phyloP scores from a whole-genome alignment of 371 early-diverging fungal species.

The Furculomyces boomerangus region DNA sequence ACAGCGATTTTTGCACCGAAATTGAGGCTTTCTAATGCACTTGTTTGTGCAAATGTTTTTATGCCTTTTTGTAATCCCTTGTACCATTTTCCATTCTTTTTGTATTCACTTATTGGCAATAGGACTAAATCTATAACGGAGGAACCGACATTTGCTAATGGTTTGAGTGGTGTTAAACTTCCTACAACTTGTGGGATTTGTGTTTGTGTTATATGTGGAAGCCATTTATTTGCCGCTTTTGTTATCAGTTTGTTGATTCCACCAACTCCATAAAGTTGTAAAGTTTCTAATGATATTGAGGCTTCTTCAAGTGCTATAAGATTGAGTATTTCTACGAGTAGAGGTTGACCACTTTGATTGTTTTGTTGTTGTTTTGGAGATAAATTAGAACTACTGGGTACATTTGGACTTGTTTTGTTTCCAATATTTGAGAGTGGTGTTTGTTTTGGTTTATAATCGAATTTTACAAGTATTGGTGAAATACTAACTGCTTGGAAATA shows the following conservation, averaged over 20 bases:
- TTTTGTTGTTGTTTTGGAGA: too few relatives aligned
- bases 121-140: conserved; percentile 86
- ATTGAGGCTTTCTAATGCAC: conserved; percentile 78
- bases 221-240: conserved; percentile 52
- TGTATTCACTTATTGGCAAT: conserved; percentile 84
- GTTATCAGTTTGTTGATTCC: conserved; percentile 41
- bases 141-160: conserved; percentile 72
- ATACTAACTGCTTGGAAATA: conserved; percentile 37
- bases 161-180: conserved; percentile 77
- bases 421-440: not conserved
- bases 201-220: conserved; percentile 74
- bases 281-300: conserved; percentile 53
- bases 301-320: conserved; percentile 84
- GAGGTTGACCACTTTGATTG: conserved; percentile 51
- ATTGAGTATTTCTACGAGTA: conserved; percentile 70
- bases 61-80: conserved; percentile 69
- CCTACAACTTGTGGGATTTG: conserved; percentile 77
- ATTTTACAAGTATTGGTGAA: conserved; percentile 54
- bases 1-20: conserved; percentile 72
- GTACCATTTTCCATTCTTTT: conserved; percentile 75
- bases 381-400: not conserved
- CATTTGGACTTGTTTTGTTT: not conserved
- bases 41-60: conserved; percentile 69
- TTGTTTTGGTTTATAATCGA: conserved; percentile 83
- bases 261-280: conserved; percentile 55